These are phyloP conservation scores for Mrakia frigida DNA, from an alignment of 768 basidiomycete genomes.

Conservation along the genomic window DNA sequence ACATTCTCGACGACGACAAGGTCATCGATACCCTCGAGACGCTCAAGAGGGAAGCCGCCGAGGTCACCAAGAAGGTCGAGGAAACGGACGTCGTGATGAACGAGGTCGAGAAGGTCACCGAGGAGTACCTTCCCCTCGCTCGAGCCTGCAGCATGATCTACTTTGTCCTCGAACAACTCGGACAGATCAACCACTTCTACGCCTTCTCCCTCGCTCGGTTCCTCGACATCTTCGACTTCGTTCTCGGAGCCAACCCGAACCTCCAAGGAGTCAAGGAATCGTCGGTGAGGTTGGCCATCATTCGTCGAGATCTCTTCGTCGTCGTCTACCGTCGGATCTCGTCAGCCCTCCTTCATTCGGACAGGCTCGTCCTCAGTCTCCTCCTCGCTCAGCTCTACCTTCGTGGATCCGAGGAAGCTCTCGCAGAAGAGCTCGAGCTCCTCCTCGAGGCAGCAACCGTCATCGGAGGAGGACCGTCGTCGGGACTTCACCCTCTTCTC, in stretches of 20 bases:
- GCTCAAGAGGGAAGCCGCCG: slow-evolving; percentile 90
- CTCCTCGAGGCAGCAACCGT: slow-evolving; percentile 77
- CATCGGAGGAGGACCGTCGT: slow-evolving; percentile 14
- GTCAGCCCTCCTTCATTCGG: slow-evolving; percentile 78
- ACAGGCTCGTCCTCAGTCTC: slow-evolving; percentile 84
- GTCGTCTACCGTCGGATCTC: slow-evolving; percentile 83
- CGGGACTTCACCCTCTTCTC: not conserved
- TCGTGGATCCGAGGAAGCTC: slow-evolving; percentile 58
- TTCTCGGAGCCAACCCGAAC: slow-evolving; percentile 86
- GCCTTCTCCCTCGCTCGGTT: slow-evolving; percentile 97
- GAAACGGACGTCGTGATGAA: slow-evolving; percentile 94
- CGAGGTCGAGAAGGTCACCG: slow-evolving; percentile 92
- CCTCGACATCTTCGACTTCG: slow-evolving; percentile 95
- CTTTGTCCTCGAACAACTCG: slow-evolving; percentile 93
- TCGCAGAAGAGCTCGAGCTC: slow-evolving; percentile 76
- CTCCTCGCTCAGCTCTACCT: slow-evolving; percentile 84
- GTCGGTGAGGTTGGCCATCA: slow-evolving; percentile 64
- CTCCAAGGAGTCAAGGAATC: slow-evolving; percentile 73
- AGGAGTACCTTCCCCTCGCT: slow-evolving; percentile 88
- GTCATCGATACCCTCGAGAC: slow-evolving; percentile 95
- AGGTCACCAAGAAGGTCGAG: slow-evolving; percentile 90
- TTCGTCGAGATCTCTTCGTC: slow-evolving; percentile 83
- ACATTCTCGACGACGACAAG: slow-evolving; percentile 91
- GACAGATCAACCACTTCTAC: slow-evolving; percentile 93
- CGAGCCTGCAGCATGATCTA: slow-evolving; percentile 94